These are phyloP conservation scores for Colletotrichum godetiae DNA, from an alignment of 2,329 filamentous ascomycete genomes.

Conservation along the genomic window DNA sequence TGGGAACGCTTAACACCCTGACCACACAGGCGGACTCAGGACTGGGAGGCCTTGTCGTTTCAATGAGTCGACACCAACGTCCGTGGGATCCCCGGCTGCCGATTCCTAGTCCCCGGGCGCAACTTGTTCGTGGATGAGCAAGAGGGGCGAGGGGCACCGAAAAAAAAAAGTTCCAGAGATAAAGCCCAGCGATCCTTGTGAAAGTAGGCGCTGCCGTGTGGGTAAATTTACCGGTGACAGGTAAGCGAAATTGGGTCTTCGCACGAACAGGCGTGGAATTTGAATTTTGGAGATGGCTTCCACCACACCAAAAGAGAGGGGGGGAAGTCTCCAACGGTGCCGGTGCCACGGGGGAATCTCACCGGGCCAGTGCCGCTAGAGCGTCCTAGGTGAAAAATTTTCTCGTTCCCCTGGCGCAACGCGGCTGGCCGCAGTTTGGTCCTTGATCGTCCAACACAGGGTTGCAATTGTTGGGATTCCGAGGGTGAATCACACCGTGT, in stretches of 20 bases:
- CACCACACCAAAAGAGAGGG: neutral
- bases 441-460: conserved; percentile 21
- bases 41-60: conserved; percentile 29
- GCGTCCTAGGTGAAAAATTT: conserved; percentile 30
- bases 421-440: conserved; percentile 29
- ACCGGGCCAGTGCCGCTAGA: conserved; percentile 25
- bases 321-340: conserved; percentile 18
- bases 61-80: conserved; percentile 31
- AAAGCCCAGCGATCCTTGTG: conserved; percentile 15
- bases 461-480: conserved; percentile 30
- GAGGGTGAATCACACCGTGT: conserved; percentile 29
- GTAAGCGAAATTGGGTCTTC: conserved; percentile 34
- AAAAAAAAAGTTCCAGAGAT: conserved; percentile 3
- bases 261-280: conserved; percentile 28
- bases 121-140: neutral
- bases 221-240: conserved; percentile 22
- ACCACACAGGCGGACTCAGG: neutral
- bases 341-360: conserved; percentile 20
- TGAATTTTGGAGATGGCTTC: conserved; percentile 26
- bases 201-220: conserved; percentile 26
- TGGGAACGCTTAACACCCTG: neutral
- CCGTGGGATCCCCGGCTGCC: conserved; percentile 26
- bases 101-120: conserved; percentile 29
- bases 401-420: conserved; percentile 28
- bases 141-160: neutral